A percentile compares a stretch with the other conserved stretches of the same genome.
Conservation (phyloP, 305 asterid species). For the Solanum hybrid region DNA sequence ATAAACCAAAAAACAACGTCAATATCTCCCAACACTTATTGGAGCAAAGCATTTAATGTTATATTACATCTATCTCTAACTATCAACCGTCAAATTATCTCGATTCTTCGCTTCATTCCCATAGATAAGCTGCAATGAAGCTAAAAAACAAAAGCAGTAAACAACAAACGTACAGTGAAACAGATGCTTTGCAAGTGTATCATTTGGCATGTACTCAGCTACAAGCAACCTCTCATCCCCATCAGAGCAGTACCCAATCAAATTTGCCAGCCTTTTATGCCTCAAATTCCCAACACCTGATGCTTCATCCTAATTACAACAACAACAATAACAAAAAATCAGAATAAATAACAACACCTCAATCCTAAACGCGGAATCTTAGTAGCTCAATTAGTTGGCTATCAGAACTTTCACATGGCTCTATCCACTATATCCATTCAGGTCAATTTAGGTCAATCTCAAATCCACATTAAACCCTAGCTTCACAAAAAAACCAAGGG, state of each 20-base stretch:
- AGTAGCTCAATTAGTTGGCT: background rate
- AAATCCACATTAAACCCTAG: conserved; percentile 2
- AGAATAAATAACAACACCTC: background rate
- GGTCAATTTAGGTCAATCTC: background rate
- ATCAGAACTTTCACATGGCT: background rate
- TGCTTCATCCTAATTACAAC: conserved; percentile 63
- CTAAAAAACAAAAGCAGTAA: background rate
- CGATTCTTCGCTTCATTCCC: background rate
- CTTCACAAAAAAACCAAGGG: background rate
- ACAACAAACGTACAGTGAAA: conserved; percentile 63
- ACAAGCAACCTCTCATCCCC: conserved; percentile 95
- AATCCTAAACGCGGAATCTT: background rate
- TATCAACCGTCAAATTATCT: background rate
- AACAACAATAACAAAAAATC: background rate
- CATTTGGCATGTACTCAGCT: conserved; percentile 97
- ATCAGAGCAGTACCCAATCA: conserved; percentile 90
- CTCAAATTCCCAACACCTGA: conserved; percentile 90
- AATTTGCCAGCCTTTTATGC: conserved; percentile 83
- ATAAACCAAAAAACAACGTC: background rate
- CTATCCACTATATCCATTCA: background rate
- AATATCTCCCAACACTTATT: background rate
- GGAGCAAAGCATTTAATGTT: background rate
- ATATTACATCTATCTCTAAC: background rate
- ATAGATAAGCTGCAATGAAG: background rate
- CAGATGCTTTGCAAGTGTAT: conserved; percentile 92